Conservation (phyloP, 139 green algal genomes). For the Nannochloris sp. region DNA sequence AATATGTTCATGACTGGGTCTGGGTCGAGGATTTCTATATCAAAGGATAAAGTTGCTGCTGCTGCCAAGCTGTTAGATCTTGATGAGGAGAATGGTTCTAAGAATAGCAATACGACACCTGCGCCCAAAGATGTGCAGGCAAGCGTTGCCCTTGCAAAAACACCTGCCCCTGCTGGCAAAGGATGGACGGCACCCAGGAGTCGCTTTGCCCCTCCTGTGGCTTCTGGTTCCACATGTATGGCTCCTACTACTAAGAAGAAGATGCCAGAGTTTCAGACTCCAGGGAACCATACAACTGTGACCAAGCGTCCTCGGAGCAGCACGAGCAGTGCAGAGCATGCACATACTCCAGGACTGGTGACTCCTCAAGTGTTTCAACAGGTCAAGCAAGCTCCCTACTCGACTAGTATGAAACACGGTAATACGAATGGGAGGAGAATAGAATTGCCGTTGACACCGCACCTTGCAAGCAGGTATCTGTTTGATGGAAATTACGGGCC, state of each 20-base stretch:
- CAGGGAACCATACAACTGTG: no score
- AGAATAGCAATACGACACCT: background rate
- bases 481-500: slow-evolving; percentile 2
- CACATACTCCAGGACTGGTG: no score
- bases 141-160: background rate
- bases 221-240: background rate
- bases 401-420: no score
- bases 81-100: background rate
- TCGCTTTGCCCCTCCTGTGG: background rate
- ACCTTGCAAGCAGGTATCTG: background rate
- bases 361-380: no score
- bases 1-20: background rate
- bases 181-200: background rate
- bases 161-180: background rate
- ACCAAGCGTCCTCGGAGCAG: no score
- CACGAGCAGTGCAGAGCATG: no score
- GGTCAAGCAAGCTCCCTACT: no score
- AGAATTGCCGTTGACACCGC: background rate
- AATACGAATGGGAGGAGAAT: background rate
- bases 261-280: no score
- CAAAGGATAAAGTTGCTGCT: background rate
- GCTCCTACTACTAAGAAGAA: background rate
- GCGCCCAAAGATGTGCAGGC: background rate
- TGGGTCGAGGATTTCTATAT: slow-evolving; percentile 6
- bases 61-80: background rate